Evolutionary conservation across 345 rosid genomes (phyloP).

Genomic region (Aquilaria sinensis): DNA sequence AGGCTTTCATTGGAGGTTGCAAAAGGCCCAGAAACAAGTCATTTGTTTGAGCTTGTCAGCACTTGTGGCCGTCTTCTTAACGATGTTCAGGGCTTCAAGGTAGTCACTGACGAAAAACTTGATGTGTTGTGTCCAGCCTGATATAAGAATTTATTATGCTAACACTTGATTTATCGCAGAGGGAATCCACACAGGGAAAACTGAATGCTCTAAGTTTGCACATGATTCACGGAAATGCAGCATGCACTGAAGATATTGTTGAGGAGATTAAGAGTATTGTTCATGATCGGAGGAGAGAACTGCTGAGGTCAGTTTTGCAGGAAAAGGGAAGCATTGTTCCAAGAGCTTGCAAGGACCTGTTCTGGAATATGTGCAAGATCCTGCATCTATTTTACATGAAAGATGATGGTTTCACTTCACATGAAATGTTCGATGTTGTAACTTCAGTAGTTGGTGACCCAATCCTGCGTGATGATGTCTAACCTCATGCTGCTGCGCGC

Average conservation of each 20-base stretch:
- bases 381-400: slow-evolving; percentile 63
- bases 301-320: slow-evolving; percentile 47
- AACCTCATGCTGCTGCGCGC: too few relatives aligned
- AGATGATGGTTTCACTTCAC: slow-evolving; percentile 68
- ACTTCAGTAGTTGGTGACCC: slow-evolving; percentile 44
- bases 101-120: slow-evolving; percentile 1
- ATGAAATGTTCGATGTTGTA: slow-evolving; percentile 41
- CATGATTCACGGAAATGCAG: slow-evolving; percentile 28
- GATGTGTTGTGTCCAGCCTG: not conserved
- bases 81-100: slow-evolving; percentile 69
- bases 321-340: slow-evolving; percentile 50
- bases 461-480: slow-evolving; percentile 10
- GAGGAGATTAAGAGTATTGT: slow-evolving; percentile 26
- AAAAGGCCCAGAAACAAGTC: slow-evolving; percentile 29
- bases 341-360: slow-evolving; percentile 63
- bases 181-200: slow-evolving; percentile 70
- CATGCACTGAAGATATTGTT: slow-evolving; percentile 28
- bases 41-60: slow-evolving; percentile 52
- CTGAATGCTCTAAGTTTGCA: slow-evolving; percentile 57
- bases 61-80: slow-evolving; percentile 85
- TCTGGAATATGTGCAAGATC: slow-evolving; percentile 75
- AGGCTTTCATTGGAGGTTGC: slow-evolving; percentile 39
- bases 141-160: not conserved
- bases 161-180: slow-evolving; percentile 31
- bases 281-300: slow-evolving; percentile 31